Conservation (phyloP, 768 basidiomycete species). For the Podaxis sp. region DNA sequence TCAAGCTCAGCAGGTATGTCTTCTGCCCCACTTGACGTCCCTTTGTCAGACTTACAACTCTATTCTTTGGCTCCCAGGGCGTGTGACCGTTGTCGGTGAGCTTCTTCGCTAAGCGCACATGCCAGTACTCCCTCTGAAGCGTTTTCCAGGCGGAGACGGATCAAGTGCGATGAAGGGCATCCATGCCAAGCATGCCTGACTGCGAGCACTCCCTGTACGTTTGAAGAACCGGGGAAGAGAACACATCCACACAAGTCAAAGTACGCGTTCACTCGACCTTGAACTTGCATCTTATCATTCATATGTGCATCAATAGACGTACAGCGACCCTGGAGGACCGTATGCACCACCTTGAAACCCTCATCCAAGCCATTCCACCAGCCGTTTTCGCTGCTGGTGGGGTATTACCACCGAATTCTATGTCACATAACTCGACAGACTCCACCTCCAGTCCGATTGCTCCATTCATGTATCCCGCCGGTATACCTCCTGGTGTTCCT, state of each 20-base stretch:
- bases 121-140: conserved; percentile 12
- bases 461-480: conserved; percentile 42
- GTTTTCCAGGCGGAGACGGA: conserved; percentile 64
- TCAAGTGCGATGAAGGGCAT: conserved; percentile 88
- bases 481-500: conserved; percentile 58
- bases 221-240: conserved; percentile 85
- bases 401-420: conserved; percentile 29
- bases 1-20: conserved; percentile 82
- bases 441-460: conserved; percentile 32
- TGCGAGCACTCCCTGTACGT: conserved; percentile 79
- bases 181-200: conserved; percentile 88
- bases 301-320: conserved; percentile 43
- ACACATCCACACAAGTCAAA: conserved; percentile 89
- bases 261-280: conserved; percentile 39
- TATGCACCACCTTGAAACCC: conserved; percentile 84
- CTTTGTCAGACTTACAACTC: not conserved
- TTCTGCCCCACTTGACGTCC: conserved; percentile 4
- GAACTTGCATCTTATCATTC: not conserved
- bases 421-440: conserved; percentile 28
- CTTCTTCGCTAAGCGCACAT: conserved; percentile 11
- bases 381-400: conserved; percentile 72
- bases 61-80: conserved; percentile 47
- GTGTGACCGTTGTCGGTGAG: conserved; percentile 90
- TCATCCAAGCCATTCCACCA: conserved; percentile 83
- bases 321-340: conserved; percentile 84